phyloP scores from a whole-genome alignment of 2,329 filamentous ascomycete genomes.

The Colletotrichum salicis region DNA sequence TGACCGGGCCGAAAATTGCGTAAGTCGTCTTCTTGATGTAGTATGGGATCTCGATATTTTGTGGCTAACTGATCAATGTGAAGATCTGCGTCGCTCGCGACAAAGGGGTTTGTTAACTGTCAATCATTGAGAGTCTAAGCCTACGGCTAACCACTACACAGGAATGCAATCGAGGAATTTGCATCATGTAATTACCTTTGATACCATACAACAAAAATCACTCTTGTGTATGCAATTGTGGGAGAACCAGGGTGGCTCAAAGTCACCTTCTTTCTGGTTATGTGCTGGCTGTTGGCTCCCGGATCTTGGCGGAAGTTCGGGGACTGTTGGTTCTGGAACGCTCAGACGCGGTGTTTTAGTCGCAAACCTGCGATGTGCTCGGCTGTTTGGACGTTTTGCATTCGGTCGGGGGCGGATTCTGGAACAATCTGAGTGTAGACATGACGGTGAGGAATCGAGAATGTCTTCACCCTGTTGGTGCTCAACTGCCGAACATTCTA shows the following conservation, averaged over 20 bases:
- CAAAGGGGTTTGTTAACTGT: background rate
- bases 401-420: background rate
- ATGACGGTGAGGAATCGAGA: background rate
- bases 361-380: background rate
- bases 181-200: background rate
- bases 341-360: background rate
- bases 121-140: background rate
- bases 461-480: background rate
- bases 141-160: background rate
- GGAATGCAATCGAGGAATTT: background rate
- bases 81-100: background rate
- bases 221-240: background rate
- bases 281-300: background rate
- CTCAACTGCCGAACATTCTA: background rate
- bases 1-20: background rate
- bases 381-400: background rate
- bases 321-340: background rate
- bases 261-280: background rate
- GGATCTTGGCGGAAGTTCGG: background rate
- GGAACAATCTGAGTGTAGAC: background rate
- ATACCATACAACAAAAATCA: background rate
- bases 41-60: rapidly evolving
- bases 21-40: background rate
- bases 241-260: background rate
- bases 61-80: background rate